These are phyloP conservation scores for Hemileia vastatrix DNA, from an alignment of 1,284 basidiomycete species.

Conservation along the genomic window DNA sequence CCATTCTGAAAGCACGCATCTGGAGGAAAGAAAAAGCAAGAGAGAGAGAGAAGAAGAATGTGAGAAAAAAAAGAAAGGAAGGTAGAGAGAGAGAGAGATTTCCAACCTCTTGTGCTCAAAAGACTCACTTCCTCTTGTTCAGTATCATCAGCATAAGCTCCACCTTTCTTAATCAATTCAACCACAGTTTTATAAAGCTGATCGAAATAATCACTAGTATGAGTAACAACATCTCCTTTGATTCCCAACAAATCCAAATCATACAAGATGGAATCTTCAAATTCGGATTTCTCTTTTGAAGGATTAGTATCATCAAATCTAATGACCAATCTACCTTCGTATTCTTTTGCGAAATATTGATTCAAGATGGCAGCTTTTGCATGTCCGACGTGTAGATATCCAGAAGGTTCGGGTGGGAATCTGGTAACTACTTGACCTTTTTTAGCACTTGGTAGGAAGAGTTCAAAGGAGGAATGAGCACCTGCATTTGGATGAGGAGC, in stretches of 20 bases:
- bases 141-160: conserved; percentile 91
- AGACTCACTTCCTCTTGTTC: conserved; percentile 62
- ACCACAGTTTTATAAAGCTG: conserved; percentile 69
- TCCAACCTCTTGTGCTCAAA: too few species aligned
- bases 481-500: too few species aligned
- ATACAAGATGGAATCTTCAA: conserved; percentile 84
- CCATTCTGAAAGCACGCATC: conserved; percentile 84
- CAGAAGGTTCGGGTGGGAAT: conserved; percentile 94
- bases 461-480: conserved; percentile 71
- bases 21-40: conserved; percentile 37
- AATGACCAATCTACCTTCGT: conserved; percentile 87
- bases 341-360: conserved; percentile 91
- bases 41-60: not conserved
- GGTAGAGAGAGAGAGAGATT: not conserved
- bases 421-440: conserved; percentile 89
- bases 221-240: conserved; percentile 67
- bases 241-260: conserved; percentile 82
- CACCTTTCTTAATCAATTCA: conserved; percentile 72
- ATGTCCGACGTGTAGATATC: conserved; percentile 97
- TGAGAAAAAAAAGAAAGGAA: too few species aligned
- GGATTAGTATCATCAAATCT: conserved; percentile 99
- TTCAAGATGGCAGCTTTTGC: conserved; percentile 88
- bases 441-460: conserved; percentile 75
- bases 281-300: conserved; percentile 86
- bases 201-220: conserved; percentile 95